Evolutionary conservation across 23 red algal genomes (phyloP).

Genomic region (Gracilaria vermiculophylla): DNA sequence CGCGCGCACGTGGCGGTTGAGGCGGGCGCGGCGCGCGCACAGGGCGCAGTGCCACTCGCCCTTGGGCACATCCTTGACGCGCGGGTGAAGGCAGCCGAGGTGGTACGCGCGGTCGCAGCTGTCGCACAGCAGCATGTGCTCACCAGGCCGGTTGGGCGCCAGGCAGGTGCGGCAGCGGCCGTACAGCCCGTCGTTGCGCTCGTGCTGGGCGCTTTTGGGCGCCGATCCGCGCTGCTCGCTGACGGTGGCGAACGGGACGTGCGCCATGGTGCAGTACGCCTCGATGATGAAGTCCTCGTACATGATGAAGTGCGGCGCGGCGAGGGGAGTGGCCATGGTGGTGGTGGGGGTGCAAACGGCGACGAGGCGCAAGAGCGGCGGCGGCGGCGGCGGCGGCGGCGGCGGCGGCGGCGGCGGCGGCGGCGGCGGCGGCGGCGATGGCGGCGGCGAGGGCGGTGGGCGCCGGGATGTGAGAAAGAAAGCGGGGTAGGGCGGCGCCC

Average conservation of each 20-base stretch:
- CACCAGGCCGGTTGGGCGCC: background rate
- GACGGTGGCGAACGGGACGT: slow-evolving; percentile 18
- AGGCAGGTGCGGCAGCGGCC: slow-evolving; percentile 27
- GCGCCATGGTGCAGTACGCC: slow-evolving; percentile 36
- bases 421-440: too few species aligned
- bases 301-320: slow-evolving; percentile 9
- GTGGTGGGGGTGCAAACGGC: background rate
- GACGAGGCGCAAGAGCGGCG: background rate
- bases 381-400: background rate
- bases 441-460: too few species aligned
- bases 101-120: slow-evolving; percentile 28
- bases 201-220: background rate
- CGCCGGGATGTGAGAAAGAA: too few species aligned
- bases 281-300: slow-evolving; percentile 45
- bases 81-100: background rate
- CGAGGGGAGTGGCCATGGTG: background rate
- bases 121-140: slow-evolving; percentile 22
- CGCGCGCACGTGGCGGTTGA: slow-evolving; percentile 18
- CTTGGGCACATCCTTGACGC: slow-evolving; percentile 4
- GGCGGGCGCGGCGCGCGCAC: background rate
- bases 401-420: too few species aligned
- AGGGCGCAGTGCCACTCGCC: slow-evolving; percentile 23
- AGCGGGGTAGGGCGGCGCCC: too few species aligned
- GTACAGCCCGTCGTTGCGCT: slow-evolving; percentile 24
- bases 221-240: background rate